Conservation (phyloP, 1,284 basidiomycete species). For the Apiotrichum veenhuisii region DNA sequence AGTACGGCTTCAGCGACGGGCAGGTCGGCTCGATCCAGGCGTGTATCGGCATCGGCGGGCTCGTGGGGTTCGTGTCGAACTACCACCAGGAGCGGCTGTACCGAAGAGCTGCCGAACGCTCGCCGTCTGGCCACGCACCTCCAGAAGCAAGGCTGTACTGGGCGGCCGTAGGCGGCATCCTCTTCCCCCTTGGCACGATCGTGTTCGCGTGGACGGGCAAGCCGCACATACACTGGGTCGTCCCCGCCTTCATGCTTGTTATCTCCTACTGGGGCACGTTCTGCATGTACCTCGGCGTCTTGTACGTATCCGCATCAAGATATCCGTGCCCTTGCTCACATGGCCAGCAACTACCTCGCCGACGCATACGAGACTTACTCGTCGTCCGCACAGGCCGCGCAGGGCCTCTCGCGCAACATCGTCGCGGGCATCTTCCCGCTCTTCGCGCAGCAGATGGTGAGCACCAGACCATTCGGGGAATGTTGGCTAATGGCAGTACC, state of each 20-base stretch:
- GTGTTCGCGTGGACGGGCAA: conserved; percentile 45
- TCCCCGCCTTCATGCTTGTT: conserved; percentile 34
- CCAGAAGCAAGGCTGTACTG: conserved; percentile 53
- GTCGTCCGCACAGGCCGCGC: conserved; percentile 48
- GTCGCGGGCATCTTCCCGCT: conserved; percentile 37
- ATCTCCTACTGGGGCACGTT: conserved; percentile 38
- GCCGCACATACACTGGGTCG: conserved; percentile 35
- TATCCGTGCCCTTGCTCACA: neutral
- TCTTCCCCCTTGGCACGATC: conserved; percentile 41
- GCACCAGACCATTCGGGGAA: neutral
- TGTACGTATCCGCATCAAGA: conserved; percentile 36
- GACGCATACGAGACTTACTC: conserved; percentile 48
- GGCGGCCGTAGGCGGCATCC: conserved; percentile 44
- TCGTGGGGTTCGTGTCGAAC: conserved; percentile 69
- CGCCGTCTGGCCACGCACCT: conserved; percentile 43
- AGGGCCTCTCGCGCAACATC: conserved; percentile 43
- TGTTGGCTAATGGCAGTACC: conserved; percentile 20
- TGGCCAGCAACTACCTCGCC: conserved; percentile 40
- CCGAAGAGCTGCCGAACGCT: conserved; percentile 21
- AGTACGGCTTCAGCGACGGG: conserved; percentile 41
- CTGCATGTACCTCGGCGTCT: conserved; percentile 41
- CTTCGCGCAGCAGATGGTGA: conserved; percentile 34
- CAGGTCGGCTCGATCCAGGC: conserved; percentile 27
- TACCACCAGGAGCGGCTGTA: conserved; percentile 46
- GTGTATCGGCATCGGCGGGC: conserved; percentile 55